phyloP scores from a whole-genome alignment of 2,329 filamentous ascomycete genomes.

The Colletotrichum shisoi region DNA sequence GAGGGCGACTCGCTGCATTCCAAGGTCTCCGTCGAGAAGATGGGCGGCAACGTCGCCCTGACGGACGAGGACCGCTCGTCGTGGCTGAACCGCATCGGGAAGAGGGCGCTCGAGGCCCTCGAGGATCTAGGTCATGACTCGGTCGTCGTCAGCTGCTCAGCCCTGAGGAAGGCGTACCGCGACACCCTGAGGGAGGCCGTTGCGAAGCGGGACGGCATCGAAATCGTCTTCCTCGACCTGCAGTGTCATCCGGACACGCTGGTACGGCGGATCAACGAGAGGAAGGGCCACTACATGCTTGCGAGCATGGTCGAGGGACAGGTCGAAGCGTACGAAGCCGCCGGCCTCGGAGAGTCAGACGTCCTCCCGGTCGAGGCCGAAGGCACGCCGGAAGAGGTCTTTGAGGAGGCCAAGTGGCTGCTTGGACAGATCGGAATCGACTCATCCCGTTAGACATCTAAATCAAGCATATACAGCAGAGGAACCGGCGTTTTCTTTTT shows the following conservation, averaged over 20 bases:
- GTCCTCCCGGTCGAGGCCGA: slow-evolving; percentile 47
- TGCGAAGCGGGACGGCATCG: slow-evolving; percentile 31
- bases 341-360: slow-evolving; percentile 46
- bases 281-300: slow-evolving; percentile 51
- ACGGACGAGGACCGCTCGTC: slow-evolving; percentile 46
- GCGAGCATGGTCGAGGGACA: slow-evolving; percentile 49
- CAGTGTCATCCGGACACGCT: slow-evolving; percentile 47
- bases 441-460: background rate
- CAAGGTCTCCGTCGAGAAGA: slow-evolving; percentile 46
- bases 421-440: slow-evolving; percentile 27
- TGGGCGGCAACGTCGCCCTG: slow-evolving; percentile 46
- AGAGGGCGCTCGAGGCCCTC: slow-evolving; percentile 42
- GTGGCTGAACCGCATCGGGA: slow-evolving; percentile 46
- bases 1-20: slow-evolving; percentile 53
- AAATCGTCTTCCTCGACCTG: slow-evolving; percentile 50
- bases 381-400: slow-evolving; percentile 30
- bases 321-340: slow-evolving; percentile 45
- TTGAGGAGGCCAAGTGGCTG: slow-evolving; percentile 41
- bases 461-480: background rate
- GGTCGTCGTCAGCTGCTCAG: slow-evolving; percentile 52
- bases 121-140: slow-evolving; percentile 43
- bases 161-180: slow-evolving; percentile 48
- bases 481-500: slow-evolving; percentile 17
- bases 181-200: slow-evolving; percentile 44
- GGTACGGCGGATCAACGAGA: slow-evolving; percentile 42